These are phyloP conservation scores for Cryptosporidium viatorum DNA, from an alignment of 169 alveolate genomes.

Conservation along the genomic window DNA sequence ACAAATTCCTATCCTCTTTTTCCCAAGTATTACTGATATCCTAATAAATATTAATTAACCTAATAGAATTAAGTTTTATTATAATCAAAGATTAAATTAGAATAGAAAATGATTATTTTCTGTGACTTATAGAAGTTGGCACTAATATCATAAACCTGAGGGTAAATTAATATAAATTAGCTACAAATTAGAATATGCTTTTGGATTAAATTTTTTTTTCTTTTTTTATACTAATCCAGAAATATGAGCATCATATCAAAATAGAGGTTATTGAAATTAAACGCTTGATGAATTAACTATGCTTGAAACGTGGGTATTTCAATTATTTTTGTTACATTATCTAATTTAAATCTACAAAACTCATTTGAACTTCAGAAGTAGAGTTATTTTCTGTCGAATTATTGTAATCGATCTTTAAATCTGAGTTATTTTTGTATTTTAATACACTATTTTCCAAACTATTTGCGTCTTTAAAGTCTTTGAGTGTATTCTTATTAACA, in stretches of 20 bases:
- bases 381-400: not conserved
- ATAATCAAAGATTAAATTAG: not conserved
- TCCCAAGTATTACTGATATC: not conserved
- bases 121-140: too few species aligned
- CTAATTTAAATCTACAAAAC: not conserved
- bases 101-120: not conserved
- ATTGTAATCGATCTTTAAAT: not conserved
- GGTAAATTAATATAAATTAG: too few species aligned
- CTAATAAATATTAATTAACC: not conserved
- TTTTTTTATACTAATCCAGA: not conserved
- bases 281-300: not conserved
- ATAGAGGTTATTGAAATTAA: too few species aligned
- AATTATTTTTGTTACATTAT: not conserved
- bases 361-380: not conserved
- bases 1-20: not conserved
- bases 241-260: too few species aligned
- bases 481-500: not conserved
- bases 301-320: not conserved
- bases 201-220: too few species aligned
- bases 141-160: not conserved
- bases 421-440: not conserved
- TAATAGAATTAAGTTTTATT: not conserved
- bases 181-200: not conserved
- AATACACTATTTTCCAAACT: not conserved
- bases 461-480: not conserved